These are phyloP conservation scores for Pichia kudriavzevii DNA, from an alignment of 1,139 yeast species.

Conservation along the genomic window DNA sequence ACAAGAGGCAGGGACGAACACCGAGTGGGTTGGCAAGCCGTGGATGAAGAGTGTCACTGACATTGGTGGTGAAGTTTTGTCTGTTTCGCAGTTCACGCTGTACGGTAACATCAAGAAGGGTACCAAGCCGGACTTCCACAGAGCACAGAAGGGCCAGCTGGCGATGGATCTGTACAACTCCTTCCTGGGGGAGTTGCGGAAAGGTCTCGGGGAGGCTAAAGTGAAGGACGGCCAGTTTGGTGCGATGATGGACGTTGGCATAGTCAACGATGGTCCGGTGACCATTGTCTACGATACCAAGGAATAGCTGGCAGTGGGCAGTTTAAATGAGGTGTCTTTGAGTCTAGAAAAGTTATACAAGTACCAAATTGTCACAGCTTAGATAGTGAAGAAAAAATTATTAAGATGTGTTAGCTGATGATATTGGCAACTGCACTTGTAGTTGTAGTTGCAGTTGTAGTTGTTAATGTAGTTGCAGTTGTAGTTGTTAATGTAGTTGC, in stretches of 20 bases:
- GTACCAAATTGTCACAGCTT: too few relatives aligned
- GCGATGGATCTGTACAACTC: conserved; percentile 63
- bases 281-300: conserved; percentile 66
- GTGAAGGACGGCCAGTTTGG: conserved; percentile 90
- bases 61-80: conserved; percentile 48
- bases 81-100: conserved; percentile 86
- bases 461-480: too few relatives aligned
- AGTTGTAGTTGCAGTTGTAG: too few relatives aligned
- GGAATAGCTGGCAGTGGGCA: conserved; percentile 22
- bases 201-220: conserved; percentile 44
- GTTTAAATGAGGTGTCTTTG: too few relatives aligned
- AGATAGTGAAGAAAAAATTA: too few relatives aligned
- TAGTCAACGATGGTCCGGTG: conserved; percentile 82
- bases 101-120: conserved; percentile 82
- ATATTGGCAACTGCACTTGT: too few relatives aligned
- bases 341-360: too few relatives aligned
- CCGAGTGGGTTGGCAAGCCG: conserved; percentile 37
- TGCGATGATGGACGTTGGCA: conserved; percentile 90
- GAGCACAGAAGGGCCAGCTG: conserved; percentile 73
- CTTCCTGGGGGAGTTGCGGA: conserved; percentile 43
- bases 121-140: conserved; percentile 87
- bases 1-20: conserved; percentile 30
- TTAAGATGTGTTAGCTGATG: too few relatives aligned
- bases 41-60: conserved; percentile 57
- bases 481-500: too few relatives aligned